These are phyloP conservation scores for Adansonia digitata DNA, from an alignment of 345 rosid species.

Conservation along the genomic window DNA sequence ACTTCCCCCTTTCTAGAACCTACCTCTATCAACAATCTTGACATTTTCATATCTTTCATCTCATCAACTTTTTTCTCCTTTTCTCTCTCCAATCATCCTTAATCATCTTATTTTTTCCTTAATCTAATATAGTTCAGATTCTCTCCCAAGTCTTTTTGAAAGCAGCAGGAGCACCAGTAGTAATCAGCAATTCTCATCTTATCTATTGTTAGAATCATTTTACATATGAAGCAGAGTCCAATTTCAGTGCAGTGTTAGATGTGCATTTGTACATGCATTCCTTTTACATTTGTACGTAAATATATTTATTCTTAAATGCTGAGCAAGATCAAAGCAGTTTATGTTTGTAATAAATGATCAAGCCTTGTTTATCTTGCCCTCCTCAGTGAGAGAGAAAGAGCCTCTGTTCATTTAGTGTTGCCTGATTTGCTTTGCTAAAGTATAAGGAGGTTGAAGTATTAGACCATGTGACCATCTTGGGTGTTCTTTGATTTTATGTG, in stretches of 20 bases:
- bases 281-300: background rate
- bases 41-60: background rate
- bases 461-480: background rate
- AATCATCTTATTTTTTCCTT: background rate
- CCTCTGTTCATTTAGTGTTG: background rate
- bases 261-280: background rate
- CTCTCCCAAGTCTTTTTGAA: background rate
- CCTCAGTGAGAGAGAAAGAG: background rate
- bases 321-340: background rate
- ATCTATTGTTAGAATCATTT: background rate
- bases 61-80: background rate
- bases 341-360: background rate
- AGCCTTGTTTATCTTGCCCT: background rate
- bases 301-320: background rate
- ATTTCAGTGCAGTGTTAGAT: background rate
- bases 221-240: background rate
- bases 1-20: background rate
- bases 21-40: background rate
- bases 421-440: background rate
- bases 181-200: background rate
- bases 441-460: background rate
- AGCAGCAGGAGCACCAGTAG: background rate
- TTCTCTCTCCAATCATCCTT: background rate
- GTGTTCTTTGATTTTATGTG: background rate
- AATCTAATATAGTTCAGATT: background rate